Evolutionary conservation across 352 stramenopile species (phyloP), one percentile per base, ranked within the genome.

Genomic region (Phytophthora hibernalis): DNA sequence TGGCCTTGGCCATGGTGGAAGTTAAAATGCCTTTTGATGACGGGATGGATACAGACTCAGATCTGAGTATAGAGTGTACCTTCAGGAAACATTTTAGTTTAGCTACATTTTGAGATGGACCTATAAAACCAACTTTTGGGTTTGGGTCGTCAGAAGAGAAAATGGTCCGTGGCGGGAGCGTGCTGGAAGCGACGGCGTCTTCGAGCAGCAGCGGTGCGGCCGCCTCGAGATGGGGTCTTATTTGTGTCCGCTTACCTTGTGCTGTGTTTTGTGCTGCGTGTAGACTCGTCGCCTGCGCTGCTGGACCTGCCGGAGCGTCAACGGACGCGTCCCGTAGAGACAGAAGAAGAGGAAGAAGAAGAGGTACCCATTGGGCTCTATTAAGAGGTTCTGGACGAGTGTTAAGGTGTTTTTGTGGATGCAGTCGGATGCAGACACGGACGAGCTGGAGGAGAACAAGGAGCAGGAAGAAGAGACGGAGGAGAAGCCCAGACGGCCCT

Each of bases 1-100:
- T 80, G 20, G 83, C 79, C 65, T 89, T 90, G 4, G 83, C 83
- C 83, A 91, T 90, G n/a, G 13, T 42, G n/a, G n/a, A n/a, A n/a
- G n/a, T n/a, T n/a, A n/a, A n/a, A n/a, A n/a, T n/a, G n/a, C n/a
- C n/a, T n/a, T n/a, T n/a, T n/a, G n/a, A n/a, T n/a, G n/a, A n/a
- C n/a, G n/a, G n/a, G n/a, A n/a, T n/a, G n/a, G n/a, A n/a, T n/a
- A n/a, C n/a, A n/a, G n/a, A n/a, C n/a, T n/a, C n/a, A n/a, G n/a
- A n/a, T n/a, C n/a, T n/a, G n/a, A n/a, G n/a, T n/a, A n/a, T n/a
- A n/a, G n/a, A n/a, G n/a, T n/a, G n/a, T n/a, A n/a, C n/a, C n/a
- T n/a, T n/a, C n/a, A n/a, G n/a, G n/a, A n/a, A n/a, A n/a, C n/a
- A n/a, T n/a, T n/a, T n/a, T n/a, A n/a, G n/a, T n/a, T n/a, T n/a